Conservation (phyloP, 192 early-diverging fungal genomes). For the Pilobolus umbonatus region DNA sequence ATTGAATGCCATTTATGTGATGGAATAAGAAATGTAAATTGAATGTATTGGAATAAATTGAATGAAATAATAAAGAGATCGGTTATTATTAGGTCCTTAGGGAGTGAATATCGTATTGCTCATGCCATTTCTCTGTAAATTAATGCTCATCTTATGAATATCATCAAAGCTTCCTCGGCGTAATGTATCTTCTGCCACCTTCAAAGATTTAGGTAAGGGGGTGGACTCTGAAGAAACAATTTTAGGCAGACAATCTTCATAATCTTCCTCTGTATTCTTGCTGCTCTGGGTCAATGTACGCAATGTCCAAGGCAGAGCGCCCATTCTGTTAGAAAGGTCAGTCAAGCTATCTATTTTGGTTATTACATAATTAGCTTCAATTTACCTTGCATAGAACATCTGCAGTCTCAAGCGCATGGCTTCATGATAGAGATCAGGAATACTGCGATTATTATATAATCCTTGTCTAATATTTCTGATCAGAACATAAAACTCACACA, state of each 20-base stretch:
- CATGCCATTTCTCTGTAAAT: no score
- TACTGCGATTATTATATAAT: constrained; percentile 65
- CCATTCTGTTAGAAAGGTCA: constrained; percentile 20
- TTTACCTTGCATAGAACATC: constrained; percentile 79
- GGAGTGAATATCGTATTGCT: no score
- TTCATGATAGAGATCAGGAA: constrained; percentile 83
- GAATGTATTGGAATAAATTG: no score
- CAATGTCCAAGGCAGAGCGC: constrained; percentile 25
- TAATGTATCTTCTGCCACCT: constrained; percentile 1
- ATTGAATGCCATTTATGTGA: no score
- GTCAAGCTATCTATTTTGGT: background rate
- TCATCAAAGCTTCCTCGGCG: constrained; percentile 11
- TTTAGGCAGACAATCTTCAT: no score
- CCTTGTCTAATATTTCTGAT: constrained; percentile 87
- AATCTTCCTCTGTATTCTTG: no score
- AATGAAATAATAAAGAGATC: no score
- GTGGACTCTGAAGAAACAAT: constrained; percentile 8
- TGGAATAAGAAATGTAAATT: no score
- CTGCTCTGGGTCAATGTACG: background rate
- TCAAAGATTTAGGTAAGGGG: constrained; percentile 10
- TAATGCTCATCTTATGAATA: no score
- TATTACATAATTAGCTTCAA: constrained; percentile 6
- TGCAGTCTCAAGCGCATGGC: constrained; percentile 81
- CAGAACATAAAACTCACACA: constrained; percentile 94
- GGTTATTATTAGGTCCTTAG: no score